Conservation (phyloP, 257 asterid species). For the Mentha longifolia region DNA sequence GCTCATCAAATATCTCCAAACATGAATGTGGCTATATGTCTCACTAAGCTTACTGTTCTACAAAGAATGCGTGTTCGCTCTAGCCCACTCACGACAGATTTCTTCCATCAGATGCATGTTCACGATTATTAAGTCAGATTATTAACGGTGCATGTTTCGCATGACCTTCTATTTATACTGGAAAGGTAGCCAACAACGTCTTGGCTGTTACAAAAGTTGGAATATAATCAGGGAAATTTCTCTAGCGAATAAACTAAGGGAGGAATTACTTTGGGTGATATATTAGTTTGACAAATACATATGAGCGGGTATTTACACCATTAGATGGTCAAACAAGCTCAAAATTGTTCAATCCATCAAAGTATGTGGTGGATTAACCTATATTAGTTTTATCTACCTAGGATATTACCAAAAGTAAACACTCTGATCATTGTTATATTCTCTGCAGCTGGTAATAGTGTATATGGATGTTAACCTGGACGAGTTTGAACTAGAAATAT, state of each 20-base stretch:
- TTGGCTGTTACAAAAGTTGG: not conserved
- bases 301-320: too few relatives aligned
- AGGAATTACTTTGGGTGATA: not conserved
- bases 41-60: not conserved
- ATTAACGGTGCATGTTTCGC: not conserved
- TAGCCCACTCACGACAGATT: not conserved
- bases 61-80: not conserved
- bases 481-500: not conserved
- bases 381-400: not conserved
- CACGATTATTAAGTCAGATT: not conserved
- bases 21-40: not conserved
- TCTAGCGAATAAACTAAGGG: not conserved
- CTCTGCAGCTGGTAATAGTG: not conserved
- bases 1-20: not conserved
- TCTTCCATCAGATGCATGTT: not conserved
- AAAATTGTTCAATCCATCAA: not conserved
- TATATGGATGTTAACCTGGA: not conserved
- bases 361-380: not conserved
- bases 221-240: not conserved
- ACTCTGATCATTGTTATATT: too few relatives aligned
- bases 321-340: not conserved
- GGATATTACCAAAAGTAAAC: not conserved
- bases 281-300: too few relatives aligned
- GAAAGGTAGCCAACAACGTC: not conserved
- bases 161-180: not conserved